Conservation (phyloP, 192 early-diverging fungal species). For the Podila epicladia region DNA sequence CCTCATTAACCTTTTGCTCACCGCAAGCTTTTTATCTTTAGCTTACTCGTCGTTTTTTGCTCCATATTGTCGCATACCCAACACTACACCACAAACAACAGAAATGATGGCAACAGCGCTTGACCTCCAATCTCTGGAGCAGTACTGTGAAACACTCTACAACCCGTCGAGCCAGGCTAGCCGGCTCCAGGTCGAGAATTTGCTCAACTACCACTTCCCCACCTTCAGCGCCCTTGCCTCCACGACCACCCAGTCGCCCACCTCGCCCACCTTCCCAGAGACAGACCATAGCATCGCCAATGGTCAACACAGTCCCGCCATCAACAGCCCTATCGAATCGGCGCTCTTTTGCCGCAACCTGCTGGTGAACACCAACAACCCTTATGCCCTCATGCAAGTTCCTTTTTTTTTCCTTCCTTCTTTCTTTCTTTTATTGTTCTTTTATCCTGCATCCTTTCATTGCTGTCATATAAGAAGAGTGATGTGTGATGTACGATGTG, state of each 20-base stretch:
- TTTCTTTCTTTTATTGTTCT: neutral
- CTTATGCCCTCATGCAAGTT: conserved; percentile 73
- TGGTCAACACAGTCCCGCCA: conserved; percentile 44
- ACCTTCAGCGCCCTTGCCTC: conserved; percentile 70
- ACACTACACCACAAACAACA: neutral
- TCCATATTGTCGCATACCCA: too few species aligned
- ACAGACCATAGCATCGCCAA: conserved; percentile 15
- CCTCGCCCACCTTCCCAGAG: conserved; percentile 21
- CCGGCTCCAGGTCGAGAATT: conserved; percentile 73
- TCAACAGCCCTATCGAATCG: conserved; percentile 67
- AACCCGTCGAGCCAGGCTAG: conserved; percentile 65
- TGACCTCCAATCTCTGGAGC: conserved; percentile 53
- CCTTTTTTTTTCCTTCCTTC: neutral
- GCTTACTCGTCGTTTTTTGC: too few species aligned
- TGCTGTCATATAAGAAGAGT: neutral
- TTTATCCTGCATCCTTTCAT: neutral
- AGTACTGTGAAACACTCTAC: conserved; percentile 72
- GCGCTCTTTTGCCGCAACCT: conserved; percentile 65
- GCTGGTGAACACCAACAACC: conserved; percentile 67
- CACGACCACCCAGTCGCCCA: conserved; percentile 50
- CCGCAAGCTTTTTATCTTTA: neutral
- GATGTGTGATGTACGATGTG: neutral
- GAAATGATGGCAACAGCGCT: conserved; percentile 47
- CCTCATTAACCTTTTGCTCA: neutral
- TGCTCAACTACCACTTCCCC: conserved; percentile 82